Conservation (phyloP, 768 basidiomycete species). For the Hemileccinum rubropunctum region DNA sequence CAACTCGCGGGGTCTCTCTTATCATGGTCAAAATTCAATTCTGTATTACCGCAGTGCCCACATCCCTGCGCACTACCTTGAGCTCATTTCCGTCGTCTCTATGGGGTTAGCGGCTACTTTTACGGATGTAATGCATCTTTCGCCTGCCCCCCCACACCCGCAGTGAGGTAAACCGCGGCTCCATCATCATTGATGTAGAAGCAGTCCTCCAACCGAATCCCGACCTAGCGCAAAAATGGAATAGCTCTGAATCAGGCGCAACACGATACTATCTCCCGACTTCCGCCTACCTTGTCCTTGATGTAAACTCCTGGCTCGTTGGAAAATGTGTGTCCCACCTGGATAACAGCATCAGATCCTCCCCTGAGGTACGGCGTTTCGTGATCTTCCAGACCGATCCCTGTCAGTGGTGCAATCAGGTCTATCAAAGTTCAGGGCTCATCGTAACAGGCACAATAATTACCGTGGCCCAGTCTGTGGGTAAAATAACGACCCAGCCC, state of each 20-base stretch:
- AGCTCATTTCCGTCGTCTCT: constrained; percentile 21
- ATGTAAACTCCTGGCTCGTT: constrained; percentile 81
- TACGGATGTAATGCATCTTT: constrained; percentile 35
- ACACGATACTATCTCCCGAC: background rate
- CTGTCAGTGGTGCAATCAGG: constrained; percentile 35
- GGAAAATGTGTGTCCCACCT: constrained; percentile 72
- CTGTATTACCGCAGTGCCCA: too few species aligned
- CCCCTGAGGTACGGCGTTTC: constrained; percentile 79
- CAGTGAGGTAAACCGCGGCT: constrained; percentile 56
- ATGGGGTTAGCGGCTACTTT: constrained; percentile 13
- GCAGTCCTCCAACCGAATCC: constrained; percentile 83
- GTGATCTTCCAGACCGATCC: constrained; percentile 82
- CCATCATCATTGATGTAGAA: constrained; percentile 64
- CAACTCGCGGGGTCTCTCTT: background rate
- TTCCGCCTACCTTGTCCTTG: constrained; percentile 53
- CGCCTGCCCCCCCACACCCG: constrained; percentile 59
- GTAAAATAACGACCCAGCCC: constrained; percentile 66
- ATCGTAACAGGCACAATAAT: constrained; percentile 16
- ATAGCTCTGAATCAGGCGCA: constrained; percentile 5
- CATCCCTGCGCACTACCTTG: background rate
- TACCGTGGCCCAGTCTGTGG: constrained; percentile 79
- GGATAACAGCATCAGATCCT: constrained; percentile 56
- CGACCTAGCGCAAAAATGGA: constrained; percentile 45
- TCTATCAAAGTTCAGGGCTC: constrained; percentile 15
- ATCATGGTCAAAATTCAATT: constrained; percentile 2